Percentiles rank a stretch among this genome's conserved stretches.
Conservation (phyloP, 2,329 filamentous ascomycete species). For the Gyromitra esculenta region DNA sequence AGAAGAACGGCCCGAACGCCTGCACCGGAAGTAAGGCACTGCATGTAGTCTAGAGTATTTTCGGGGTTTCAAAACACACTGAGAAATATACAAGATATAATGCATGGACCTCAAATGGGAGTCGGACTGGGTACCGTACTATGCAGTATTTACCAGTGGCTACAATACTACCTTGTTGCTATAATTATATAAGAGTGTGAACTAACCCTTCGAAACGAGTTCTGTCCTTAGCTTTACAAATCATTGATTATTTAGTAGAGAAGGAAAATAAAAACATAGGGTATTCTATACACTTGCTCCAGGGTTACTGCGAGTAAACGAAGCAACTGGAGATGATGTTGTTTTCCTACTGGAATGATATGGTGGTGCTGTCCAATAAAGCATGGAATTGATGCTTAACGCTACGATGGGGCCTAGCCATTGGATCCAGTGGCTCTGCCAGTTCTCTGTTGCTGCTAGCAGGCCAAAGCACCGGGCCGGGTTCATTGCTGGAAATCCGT, state of each 20-base stretch:
- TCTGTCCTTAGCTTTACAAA: not conserved
- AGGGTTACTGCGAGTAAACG: constrained; percentile 1
- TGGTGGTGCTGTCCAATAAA: constrained; percentile 58
- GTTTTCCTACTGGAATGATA: not conserved
- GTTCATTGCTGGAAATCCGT: constrained; percentile 60
- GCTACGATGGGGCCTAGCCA: constrained; percentile 61
- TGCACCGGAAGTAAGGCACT: too few species aligned
- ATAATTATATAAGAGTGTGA: too few species aligned
- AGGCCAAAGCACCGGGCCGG: constrained; percentile 64
- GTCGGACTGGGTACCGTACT: too few species aligned
- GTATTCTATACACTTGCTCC: not conserved
- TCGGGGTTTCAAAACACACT: too few species aligned
- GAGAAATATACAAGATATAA: too few species aligned
- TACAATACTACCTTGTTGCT: too few species aligned
- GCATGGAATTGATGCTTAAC: constrained; percentile 58
- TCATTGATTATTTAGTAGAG: not conserved
- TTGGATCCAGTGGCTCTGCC: constrained; percentile 61
- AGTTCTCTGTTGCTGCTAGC: constrained; percentile 61
- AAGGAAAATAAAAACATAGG: not conserved
- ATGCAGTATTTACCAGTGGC: too few species aligned
- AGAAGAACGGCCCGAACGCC: too few species aligned
- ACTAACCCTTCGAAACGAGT: not conserved
- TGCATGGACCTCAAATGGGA: too few species aligned
- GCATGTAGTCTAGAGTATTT: too few species aligned
- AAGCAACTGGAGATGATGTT: constrained; percentile 1